Percentiles rank a stretch among this genome's conserved stretches.
phyloP scores from a whole-genome alignment of 2,329 filamentous ascomycete genomes.

The Colletotrichum tropicale region DNA sequence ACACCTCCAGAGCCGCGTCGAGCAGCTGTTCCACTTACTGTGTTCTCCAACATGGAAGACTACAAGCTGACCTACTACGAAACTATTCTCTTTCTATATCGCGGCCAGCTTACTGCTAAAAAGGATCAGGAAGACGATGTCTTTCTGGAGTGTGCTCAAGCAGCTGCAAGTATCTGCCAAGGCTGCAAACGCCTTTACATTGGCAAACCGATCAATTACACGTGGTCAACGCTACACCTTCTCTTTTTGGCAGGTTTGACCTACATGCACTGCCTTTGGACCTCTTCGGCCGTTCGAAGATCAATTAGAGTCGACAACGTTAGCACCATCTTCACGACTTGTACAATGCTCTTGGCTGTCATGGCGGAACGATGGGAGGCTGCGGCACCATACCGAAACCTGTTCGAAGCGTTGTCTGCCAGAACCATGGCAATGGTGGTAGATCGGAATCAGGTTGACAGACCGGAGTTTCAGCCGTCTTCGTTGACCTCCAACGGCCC shows the following conservation, averaged over 20 bases:
- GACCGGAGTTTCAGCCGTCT: neutral
- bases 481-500: neutral
- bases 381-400: slow-evolving; percentile 35
- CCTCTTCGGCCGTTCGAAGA: slow-evolving; percentile 23
- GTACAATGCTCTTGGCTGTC: slow-evolving; percentile 32
- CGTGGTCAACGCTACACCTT: slow-evolving; percentile 4
- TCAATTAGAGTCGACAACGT: slow-evolving; percentile 17
- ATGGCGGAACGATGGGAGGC: slow-evolving; percentile 34
- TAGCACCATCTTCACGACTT: slow-evolving; percentile 30
- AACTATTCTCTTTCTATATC: slow-evolving; percentile 26
- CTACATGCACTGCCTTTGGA: slow-evolving; percentile 37
- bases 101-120: slow-evolving; percentile 22
- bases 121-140: slow-evolving; percentile 17
- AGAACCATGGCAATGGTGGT: slow-evolving; percentile 26
- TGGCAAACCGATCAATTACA: slow-evolving; percentile 9
- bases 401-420: slow-evolving; percentile 32
- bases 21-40: neutral
- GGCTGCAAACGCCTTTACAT: neutral
- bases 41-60: slow-evolving; percentile 13
- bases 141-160: slow-evolving; percentile 25
- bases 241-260: slow-evolving; percentile 15
- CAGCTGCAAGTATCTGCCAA: slow-evolving; percentile 18
- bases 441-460: neutral
- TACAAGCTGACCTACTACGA: slow-evolving; percentile 22
- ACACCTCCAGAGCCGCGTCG: neutral